These are phyloP conservation scores for Ilyonectria destructans DNA, from an alignment of 2,329 filamentous ascomycete genomes.

Conservation along the genomic window DNA sequence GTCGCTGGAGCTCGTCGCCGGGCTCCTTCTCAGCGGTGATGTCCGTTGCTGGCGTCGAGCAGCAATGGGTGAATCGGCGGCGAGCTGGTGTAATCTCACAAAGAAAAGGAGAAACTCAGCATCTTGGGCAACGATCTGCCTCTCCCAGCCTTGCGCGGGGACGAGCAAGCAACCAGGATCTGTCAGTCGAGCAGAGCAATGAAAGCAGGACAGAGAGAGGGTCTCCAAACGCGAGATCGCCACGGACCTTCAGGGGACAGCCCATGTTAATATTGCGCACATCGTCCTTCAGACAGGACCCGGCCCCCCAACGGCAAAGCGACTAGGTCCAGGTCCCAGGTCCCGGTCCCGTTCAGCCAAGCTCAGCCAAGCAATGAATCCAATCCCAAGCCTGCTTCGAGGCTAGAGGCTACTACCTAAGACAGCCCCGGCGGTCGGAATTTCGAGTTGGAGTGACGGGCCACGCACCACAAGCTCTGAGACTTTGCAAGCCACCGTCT, in stretches of 20 bases:
- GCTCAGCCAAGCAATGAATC: background rate
- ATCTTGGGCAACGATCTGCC: constrained; percentile 27
- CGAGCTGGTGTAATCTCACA: constrained; percentile 15
- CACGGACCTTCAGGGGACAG: constrained; percentile 32
- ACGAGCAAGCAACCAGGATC: constrained; percentile 16
- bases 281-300: constrained; percentile 8
- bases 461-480: constrained; percentile 41
- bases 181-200: background rate
- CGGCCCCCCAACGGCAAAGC: background rate
- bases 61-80: background rate
- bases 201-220: constrained; percentile 13
- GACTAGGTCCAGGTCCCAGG: constrained; percentile 16
- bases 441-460: constrained; percentile 39
- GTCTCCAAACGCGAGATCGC: constrained; percentile 37
- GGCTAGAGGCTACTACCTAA: constrained; percentile 30
- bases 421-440: constrained; percentile 42
- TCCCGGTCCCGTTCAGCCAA: constrained; percentile 12
- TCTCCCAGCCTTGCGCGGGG: constrained; percentile 25
- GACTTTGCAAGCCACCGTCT: constrained; percentile 45
- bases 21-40: constrained; percentile 7
- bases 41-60: background rate
- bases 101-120: constrained; percentile 16
- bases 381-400: background rate
- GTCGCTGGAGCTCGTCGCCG: constrained; percentile 8
- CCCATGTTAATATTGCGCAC: constrained; percentile 45